Conservation (phyloP, 2,329 filamentous ascomycete species). For the Fusarium setosum region DNA sequence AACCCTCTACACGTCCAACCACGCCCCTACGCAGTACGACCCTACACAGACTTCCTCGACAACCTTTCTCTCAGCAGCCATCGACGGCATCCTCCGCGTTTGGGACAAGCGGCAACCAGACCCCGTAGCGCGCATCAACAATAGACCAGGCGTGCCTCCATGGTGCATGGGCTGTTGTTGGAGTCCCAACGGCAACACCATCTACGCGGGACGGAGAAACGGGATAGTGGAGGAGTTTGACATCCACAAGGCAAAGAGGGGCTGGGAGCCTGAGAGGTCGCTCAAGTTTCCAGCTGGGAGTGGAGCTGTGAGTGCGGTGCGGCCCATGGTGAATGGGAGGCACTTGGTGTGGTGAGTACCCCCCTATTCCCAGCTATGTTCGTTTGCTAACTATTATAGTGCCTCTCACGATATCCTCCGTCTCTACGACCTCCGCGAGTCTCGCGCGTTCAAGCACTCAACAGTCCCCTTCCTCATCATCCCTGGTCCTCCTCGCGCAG, state of each 20-base stretch:
- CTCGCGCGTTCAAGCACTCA: constrained; percentile 74
- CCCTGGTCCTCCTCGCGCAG: constrained; percentile 84
- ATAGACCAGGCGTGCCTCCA: constrained; percentile 81
- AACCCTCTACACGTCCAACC: constrained; percentile 49
- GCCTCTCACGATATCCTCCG: constrained; percentile 94
- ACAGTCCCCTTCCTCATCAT: constrained; percentile 96
- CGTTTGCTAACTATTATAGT: constrained; percentile 55
- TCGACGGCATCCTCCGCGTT: constrained; percentile 88
- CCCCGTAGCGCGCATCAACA: constrained; percentile 83
- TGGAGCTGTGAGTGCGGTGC: constrained; percentile 87
- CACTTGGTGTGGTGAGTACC: constrained; percentile 80
- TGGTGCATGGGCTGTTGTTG: constrained; percentile 99
- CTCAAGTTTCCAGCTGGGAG: constrained; percentile 92
- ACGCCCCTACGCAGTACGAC: constrained; percentile 58
- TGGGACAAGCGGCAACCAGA: constrained; percentile 87
- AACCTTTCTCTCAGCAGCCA: constrained; percentile 88
- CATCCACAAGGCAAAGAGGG: constrained; percentile 76
- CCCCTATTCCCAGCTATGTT: neutral
- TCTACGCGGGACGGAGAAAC: constrained; percentile 92
- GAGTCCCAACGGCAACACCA: constrained; percentile 94
- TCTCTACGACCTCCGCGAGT: constrained; percentile 85
- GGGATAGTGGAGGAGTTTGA: constrained; percentile 95
- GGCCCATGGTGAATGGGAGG: constrained; percentile 90
- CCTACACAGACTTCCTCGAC: constrained; percentile 74
- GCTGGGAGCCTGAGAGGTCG: constrained; percentile 79